Evolutionary conservation across 768 basidiomycete species (phyloP).

Genomic region (Hydnomerulius pinastri): DNA sequence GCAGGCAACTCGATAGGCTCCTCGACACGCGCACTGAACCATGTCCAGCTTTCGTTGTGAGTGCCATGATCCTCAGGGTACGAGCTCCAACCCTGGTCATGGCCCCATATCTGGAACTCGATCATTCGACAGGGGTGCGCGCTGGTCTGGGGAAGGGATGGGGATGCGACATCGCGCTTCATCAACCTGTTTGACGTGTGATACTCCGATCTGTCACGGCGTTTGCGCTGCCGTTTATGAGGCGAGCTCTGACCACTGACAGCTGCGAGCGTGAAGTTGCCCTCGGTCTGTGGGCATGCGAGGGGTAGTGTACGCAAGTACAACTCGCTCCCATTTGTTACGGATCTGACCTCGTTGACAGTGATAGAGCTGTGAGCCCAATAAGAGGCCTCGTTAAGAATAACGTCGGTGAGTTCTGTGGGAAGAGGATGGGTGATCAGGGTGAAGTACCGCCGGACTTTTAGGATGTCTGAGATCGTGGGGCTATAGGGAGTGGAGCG

Average conservation of each 20-base stretch:
- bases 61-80: not conserved
- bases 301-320: slow-evolving; percentile 7
- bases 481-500: not conserved
- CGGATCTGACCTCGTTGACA: not conserved
- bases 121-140: not conserved
- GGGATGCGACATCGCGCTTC: no score
- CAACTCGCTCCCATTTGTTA: not conserved
- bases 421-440: not conserved
- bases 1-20: not conserved
- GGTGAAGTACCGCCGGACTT: slow-evolving; percentile 2
- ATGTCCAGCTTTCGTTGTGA: not conserved
- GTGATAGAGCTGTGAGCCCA: slow-evolving; percentile 4
- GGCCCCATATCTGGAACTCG: slow-evolving; percentile 6
- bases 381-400: slow-evolving; percentile 4
- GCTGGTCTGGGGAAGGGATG: not conserved
- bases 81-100: not conserved
- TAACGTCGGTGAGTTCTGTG: slow-evolving; percentile 1
- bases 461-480: slow-evolving; percentile 1
- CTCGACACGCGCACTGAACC: not conserved
- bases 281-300: slow-evolving; percentile 1
- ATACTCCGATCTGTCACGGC: no score
- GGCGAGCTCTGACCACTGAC: no score
- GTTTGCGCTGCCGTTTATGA: no score
- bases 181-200: no score
- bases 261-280: not conserved